Conservation (phyloP, 805 yeast genomes). For the Lipomyces oligophaga region DNA sequence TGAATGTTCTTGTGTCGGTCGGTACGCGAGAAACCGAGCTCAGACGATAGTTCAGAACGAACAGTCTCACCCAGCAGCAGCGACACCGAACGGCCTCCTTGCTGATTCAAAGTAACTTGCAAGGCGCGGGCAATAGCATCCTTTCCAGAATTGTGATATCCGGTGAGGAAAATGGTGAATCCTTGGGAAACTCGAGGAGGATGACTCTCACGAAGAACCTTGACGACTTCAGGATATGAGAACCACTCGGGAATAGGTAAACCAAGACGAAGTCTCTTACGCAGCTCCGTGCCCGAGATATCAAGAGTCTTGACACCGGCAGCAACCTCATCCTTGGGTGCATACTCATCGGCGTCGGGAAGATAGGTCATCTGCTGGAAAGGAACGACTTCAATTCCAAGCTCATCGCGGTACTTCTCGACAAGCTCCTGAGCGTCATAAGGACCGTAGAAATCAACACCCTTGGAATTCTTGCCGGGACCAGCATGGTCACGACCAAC, state of each 20-base stretch:
- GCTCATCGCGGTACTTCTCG: conserved; percentile 67
- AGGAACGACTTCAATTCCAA: conserved; percentile 87
- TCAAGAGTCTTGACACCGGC: conserved; percentile 76
- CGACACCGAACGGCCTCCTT: conserved; percentile 77
- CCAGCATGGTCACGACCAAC: conserved; percentile 99
- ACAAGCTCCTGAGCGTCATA: conserved; percentile 93
- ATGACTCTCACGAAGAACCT: conserved; percentile 82
- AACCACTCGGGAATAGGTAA: conserved; percentile 93
- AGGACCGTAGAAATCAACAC: conserved; percentile 93
- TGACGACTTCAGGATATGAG: conserved; percentile 93
- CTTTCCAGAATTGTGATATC: conserved; percentile 56
- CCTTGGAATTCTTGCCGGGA: conserved; percentile 83
- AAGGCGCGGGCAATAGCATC: conserved; percentile 74
- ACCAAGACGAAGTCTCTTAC: conserved; percentile 82
- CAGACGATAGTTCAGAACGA: conserved; percentile 41
- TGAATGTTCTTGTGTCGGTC: conserved; percentile 43
- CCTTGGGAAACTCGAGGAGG: conserved; percentile 92
- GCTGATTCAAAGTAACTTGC: conserved; percentile 85
- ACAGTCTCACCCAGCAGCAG: conserved; percentile 49
- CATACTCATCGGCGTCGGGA: conserved; percentile 92
- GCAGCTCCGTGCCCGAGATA: conserved; percentile 91
- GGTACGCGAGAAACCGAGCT: conserved; percentile 41
- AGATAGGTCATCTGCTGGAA: conserved; percentile 95
- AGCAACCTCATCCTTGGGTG: conserved; percentile 90
- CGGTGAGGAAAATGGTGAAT: conserved; percentile 67